Percentiles rank a stretch among this genome's conserved stretches.
Evolutionary conservation across 2,329 filamentous ascomycete species (phyloP).

Genomic region (Alternaria arbusti): DNA sequence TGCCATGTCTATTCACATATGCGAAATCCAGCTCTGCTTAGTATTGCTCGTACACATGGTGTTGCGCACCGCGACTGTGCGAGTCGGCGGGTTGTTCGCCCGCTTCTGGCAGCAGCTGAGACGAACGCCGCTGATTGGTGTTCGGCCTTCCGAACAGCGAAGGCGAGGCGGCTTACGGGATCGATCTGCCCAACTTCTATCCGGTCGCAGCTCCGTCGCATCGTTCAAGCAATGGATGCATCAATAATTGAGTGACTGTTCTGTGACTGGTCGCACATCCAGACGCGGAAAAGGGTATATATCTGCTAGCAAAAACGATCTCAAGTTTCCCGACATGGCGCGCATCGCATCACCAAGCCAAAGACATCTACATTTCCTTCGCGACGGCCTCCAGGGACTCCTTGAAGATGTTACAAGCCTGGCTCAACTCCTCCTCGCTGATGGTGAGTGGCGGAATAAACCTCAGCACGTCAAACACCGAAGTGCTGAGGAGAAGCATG

Average conservation of each 20-base stretch:
- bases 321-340: background rate
- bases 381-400: conserved; percentile 35
- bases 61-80: background rate
- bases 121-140: background rate
- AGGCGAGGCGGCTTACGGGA: background rate
- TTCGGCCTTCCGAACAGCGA: background rate
- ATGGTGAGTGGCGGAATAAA: conserved; percentile 40
- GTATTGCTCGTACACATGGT: background rate
- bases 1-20: background rate
- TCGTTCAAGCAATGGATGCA: background rate
- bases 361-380: conserved; percentile 24
- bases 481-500: conserved; percentile 41
- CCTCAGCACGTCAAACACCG: conserved; percentile 36
- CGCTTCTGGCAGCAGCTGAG: background rate
- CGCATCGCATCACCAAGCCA: background rate
- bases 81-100: background rate
- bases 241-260: background rate
- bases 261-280: background rate
- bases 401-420: conserved; percentile 34
- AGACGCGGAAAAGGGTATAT: background rate
- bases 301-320: background rate
- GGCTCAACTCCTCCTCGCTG: conserved; percentile 32
- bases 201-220: background rate
- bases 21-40: background rate
- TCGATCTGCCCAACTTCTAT: background rate